phyloP scores from a whole-genome alignment of 306 rosid species.

The Lagenaria siceraria region DNA sequence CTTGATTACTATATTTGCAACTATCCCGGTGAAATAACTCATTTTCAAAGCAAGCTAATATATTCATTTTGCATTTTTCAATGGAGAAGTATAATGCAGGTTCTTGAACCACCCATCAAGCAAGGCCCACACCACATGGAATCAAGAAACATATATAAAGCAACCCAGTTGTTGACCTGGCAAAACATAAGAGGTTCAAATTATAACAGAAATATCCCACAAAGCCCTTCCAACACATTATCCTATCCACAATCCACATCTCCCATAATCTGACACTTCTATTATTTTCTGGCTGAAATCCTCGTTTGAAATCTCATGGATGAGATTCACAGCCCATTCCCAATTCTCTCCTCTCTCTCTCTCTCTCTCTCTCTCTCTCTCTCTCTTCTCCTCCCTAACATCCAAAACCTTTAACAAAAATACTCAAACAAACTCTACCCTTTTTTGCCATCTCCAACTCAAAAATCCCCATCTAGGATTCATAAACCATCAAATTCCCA shows the following conservation, averaged over 20 bases:
- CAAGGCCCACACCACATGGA: background rate
- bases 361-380: too few relatives aligned
- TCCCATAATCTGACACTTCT: conserved; percentile 18
- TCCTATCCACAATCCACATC: conserved; percentile 65
- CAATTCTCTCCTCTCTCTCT: background rate
- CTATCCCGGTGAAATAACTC: too few relatives aligned
- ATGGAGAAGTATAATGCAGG: background rate
- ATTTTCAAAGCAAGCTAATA: background rate
- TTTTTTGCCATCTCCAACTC: conserved; percentile 2
- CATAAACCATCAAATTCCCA: background rate
- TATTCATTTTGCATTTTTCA: background rate
- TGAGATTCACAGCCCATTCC: conserved; percentile 28
- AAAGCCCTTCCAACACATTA: conserved; percentile 28
- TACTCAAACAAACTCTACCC: background rate
- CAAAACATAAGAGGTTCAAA: conserved; percentile 18
- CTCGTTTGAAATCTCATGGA: conserved; percentile 39
- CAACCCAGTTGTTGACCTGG: conserved; percentile 14
- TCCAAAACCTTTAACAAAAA: background rate
- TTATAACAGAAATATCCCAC: conserved; percentile 11
- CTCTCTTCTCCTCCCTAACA: conserved; percentile 8
- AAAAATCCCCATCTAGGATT: background rate
- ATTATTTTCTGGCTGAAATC: conserved; percentile 21
- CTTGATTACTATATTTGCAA: too few relatives aligned
- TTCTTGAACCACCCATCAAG: background rate
- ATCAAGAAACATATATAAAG: background rate